phyloP scores from a whole-genome alignment of 2,329 filamentous ascomycete genomes.

The Cryphonectria nitschkei region DNA sequence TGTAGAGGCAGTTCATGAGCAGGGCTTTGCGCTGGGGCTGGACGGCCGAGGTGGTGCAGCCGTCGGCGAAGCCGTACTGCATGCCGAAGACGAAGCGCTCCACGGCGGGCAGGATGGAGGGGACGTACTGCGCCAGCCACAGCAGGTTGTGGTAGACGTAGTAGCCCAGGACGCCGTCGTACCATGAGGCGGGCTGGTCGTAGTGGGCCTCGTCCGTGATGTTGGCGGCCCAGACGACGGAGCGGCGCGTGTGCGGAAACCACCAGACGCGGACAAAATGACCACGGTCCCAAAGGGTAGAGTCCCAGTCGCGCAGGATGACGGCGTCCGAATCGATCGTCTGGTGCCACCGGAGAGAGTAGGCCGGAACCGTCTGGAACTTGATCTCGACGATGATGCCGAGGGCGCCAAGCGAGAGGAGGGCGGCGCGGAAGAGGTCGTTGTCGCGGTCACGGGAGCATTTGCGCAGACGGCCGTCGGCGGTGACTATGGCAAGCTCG shows the following conservation, averaged over 20 bases:
- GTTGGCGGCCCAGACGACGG: slow-evolving; percentile 88
- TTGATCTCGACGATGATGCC: slow-evolving; percentile 92
- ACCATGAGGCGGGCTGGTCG: slow-evolving; percentile 71
- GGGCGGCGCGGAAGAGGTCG: slow-evolving; percentile 84
- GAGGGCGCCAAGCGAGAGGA: slow-evolving; percentile 85
- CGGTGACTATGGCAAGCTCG: slow-evolving; percentile 77
- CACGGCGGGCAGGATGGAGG: slow-evolving; percentile 80
- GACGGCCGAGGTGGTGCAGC: slow-evolving; percentile 70
- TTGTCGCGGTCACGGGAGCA: slow-evolving; percentile 71
- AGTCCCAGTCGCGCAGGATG: slow-evolving; percentile 73
- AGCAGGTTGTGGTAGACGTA: slow-evolving; percentile 92
- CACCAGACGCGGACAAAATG: slow-evolving; percentile 98
- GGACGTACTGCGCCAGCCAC: slow-evolving; percentile 76
- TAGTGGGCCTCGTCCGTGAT: slow-evolving; percentile 67
- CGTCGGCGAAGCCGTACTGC: slow-evolving; percentile 89
- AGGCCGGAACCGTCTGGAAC: slow-evolving; percentile 77
- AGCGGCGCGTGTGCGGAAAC: slow-evolving; percentile 88
- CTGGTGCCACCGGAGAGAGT: slow-evolving; percentile 87
- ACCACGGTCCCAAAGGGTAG: slow-evolving; percentile 76
- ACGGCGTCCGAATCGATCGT: slow-evolving; percentile 71
- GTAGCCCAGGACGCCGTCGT: slow-evolving; percentile 81
- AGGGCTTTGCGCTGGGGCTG: slow-evolving; percentile 80
- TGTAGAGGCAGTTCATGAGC: slow-evolving; percentile 96
- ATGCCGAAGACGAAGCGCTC: slow-evolving; percentile 98
- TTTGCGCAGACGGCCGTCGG: slow-evolving; percentile 72